These are phyloP conservation scores for Carpinus fangiana DNA, from an alignment of 306 rosid genomes.

Conservation along the genomic window DNA sequence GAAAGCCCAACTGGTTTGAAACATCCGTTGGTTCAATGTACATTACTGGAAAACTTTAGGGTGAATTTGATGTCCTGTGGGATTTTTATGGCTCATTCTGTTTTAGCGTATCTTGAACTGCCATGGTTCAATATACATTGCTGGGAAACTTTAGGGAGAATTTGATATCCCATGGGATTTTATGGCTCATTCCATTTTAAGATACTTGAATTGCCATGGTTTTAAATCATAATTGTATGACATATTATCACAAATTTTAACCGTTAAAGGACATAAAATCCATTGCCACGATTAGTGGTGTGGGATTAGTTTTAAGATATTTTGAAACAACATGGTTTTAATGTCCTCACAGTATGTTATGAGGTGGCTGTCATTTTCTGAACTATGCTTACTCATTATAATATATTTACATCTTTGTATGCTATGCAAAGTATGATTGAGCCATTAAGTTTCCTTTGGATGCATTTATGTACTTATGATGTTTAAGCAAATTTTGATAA, in stretches of 20 bases:
- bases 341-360: too few species aligned
- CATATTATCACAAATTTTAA: neutral
- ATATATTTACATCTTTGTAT: neutral
- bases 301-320: too few species aligned
- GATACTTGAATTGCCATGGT: neutral
- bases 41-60: neutral
- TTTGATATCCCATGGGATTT: neutral
- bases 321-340: too few species aligned
- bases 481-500: neutral
- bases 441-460: neutral
- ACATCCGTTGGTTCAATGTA: neutral
- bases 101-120: neutral
- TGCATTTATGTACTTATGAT: neutral
- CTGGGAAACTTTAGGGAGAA: too few species aligned
- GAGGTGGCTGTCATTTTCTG: too few species aligned
- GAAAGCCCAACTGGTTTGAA: neutral
- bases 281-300: too few species aligned
- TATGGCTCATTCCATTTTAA: neutral
- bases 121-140: neutral
- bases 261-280: neutral
- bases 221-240: neutral
- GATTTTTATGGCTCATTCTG: neutral
- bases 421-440: neutral
- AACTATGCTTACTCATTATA: neutral
- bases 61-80: neutral